phyloP scores from a whole-genome alignment of 352 stramenopile genomes.

The Pythium periplocum region DNA sequence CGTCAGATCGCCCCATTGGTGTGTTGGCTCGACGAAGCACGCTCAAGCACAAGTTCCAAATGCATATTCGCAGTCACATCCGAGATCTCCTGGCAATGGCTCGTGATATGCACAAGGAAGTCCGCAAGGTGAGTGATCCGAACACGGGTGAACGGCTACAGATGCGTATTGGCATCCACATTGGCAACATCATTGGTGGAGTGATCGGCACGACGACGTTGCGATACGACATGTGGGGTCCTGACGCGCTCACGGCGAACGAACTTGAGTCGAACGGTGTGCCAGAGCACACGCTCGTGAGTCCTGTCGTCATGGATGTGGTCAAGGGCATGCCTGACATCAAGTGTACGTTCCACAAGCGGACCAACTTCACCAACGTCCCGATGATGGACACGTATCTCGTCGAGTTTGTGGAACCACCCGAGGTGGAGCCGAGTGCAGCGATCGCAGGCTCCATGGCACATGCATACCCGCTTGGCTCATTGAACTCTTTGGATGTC shows the following conservation, averaged over 20 bases:
- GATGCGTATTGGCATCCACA: constrained; percentile 87
- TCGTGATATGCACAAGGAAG: constrained; percentile 84
- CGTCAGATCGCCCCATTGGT: constrained; percentile 10
- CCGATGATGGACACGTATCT: constrained; percentile 82
- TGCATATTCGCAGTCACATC: constrained; percentile 79
- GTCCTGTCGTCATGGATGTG: constrained; percentile 70
- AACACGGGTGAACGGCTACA: constrained; percentile 80
- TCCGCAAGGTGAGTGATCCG: constrained; percentile 76
- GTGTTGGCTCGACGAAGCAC: constrained; percentile 38
- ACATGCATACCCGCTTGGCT: too few species aligned
- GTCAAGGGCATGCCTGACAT: constrained; percentile 84
- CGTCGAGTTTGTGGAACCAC: constrained; percentile 66
- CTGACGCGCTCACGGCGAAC: constrained; percentile 78
- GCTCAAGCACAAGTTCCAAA: constrained; percentile 79
- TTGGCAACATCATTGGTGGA: constrained; percentile 84
- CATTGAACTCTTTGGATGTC: too few species aligned
- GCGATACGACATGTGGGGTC: constrained; percentile 88
- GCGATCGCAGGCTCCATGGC: constrained; percentile 2
- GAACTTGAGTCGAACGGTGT: constrained; percentile 85
- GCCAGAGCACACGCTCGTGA: constrained; percentile 76
- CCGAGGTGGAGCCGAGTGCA: constrained; percentile 4
- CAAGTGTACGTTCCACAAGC: constrained; percentile 76
- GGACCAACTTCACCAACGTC: constrained; percentile 77
- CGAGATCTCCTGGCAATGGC: constrained; percentile 77
- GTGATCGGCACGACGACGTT: constrained; percentile 84